These are phyloP conservation scores for Trametes versicolor DNA, from an alignment of 1,284 basidiomycete genomes.

Conservation along the genomic window DNA sequence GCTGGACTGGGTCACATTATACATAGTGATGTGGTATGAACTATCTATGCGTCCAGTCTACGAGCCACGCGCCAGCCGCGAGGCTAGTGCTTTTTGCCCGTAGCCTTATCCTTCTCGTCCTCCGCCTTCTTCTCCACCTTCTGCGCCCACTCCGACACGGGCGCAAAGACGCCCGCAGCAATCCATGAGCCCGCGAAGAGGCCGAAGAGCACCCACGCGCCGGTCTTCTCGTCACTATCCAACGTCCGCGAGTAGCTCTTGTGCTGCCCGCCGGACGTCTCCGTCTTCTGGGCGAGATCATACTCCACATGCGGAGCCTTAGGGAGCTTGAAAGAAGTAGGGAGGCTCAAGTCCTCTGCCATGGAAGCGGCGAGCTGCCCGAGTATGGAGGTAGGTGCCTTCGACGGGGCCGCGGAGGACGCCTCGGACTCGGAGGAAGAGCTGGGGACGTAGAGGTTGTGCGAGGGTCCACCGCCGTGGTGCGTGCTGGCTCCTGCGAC, in stretches of 20 bases:
- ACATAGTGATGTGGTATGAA: conserved; percentile 26
- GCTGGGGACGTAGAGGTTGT: conserved; percentile 56
- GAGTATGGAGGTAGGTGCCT: conserved; percentile 21
- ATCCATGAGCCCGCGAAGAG: conserved; percentile 63
- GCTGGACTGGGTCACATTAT: no score
- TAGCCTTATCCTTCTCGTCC: conserved; percentile 29
- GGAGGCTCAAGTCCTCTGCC: conserved; percentile 49
- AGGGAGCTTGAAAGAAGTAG: conserved; percentile 44
- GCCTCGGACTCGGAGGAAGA: conserved; percentile 16
- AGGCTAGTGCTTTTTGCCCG: conserved; percentile 31
- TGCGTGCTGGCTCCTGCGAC: conserved; percentile 74
- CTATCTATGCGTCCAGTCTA: conserved; percentile 29
- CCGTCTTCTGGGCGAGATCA: conserved; percentile 38
- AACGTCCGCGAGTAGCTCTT: conserved; percentile 54
- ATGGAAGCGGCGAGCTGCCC: conserved; percentile 39
- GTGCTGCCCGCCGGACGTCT: conserved; percentile 41
- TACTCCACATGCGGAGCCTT: conserved; percentile 28
- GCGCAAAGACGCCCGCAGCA: conserved; percentile 53
- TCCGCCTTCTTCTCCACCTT: conserved; percentile 34
- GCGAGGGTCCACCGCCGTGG: conserved; percentile 69
- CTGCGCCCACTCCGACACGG: conserved; percentile 39
- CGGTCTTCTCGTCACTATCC: conserved; percentile 60
- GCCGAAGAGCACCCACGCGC: conserved; percentile 63
- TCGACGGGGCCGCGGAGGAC: conserved; percentile 9
- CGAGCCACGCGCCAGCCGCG: not conserved